phyloP scores from a whole-genome alignment of 257 asterid species.

The Solanum chilense region DNA sequence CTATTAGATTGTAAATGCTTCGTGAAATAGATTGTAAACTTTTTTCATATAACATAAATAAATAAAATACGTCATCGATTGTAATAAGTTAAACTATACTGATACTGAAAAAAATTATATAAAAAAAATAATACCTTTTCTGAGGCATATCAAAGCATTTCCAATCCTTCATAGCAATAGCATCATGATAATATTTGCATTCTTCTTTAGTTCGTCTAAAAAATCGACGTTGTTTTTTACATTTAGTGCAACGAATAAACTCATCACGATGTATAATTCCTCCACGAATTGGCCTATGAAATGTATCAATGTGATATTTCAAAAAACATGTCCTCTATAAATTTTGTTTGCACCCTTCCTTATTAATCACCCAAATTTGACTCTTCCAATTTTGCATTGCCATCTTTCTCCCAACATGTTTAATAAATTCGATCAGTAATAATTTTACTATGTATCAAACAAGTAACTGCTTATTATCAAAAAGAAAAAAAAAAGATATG shows the following conservation, averaged over 20 bases:
- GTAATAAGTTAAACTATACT: background rate
- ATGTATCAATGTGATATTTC: background rate
- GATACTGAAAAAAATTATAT: background rate
- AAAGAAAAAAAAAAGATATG: no score
- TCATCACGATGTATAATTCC: constrained; percentile 34
- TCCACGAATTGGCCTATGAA: background rate
- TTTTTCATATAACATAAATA: background rate
- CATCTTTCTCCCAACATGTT: constrained; percentile 22
- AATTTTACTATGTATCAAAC: constrained; percentile 1
- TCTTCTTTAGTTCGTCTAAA: constrained; percentile 7
- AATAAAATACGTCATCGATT: background rate
- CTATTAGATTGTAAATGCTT: background rate
- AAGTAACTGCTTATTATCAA: background rate
- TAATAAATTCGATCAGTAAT: constrained; percentile 23
- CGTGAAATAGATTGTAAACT: background rate
- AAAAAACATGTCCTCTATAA: background rate
- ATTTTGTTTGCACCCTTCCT: background rate
- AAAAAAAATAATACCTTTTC: background rate
- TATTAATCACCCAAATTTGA: constrained; percentile 25
- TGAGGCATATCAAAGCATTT: constrained; percentile 29
- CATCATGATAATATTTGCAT: constrained; percentile 26
- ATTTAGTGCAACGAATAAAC: constrained; percentile 17
- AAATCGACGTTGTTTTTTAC: constrained; percentile 27
- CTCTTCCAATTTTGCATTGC: constrained; percentile 21
- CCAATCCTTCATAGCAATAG: constrained; percentile 9